A percentile compares a stretch with the other conserved stretches of the same genome.
phyloP scores from a whole-genome alignment of 768 basidiomycete species.

The Tubosaeta sp. region DNA sequence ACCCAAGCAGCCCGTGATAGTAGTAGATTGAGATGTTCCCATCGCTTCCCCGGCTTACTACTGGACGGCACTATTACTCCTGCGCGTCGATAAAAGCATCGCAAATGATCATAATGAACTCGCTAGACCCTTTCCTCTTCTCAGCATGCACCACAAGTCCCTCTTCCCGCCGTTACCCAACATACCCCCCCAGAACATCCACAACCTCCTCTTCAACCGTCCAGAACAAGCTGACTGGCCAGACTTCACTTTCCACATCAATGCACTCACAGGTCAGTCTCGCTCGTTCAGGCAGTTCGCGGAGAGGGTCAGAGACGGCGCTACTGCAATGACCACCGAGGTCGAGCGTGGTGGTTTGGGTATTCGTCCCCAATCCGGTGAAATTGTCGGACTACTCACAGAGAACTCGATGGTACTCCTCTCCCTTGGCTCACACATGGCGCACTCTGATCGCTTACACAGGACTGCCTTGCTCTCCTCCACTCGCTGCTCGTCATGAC shows the following conservation, averaged over 20 bases:
- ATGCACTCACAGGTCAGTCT: constrained; percentile 47
- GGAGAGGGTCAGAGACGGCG: constrained; percentile 48
- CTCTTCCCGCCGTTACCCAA: constrained; percentile 50
- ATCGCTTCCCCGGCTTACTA: background rate
- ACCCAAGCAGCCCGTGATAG: no score
- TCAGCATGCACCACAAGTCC: constrained; percentile 54
- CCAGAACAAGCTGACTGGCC: constrained; percentile 53
- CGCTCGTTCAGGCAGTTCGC: constrained; percentile 47
- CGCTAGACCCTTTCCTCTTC: background rate
- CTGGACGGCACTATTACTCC: background rate
- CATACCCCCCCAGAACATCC: constrained; percentile 48
- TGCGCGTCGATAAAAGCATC: background rate
- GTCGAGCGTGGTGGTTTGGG: constrained; percentile 52
- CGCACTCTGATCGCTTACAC: background rate
- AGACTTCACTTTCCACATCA: constrained; percentile 53
- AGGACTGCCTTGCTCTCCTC: constrained; percentile 55
- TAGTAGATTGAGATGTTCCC: no score
- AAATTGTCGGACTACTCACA: constrained; percentile 67
- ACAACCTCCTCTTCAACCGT: constrained; percentile 51
- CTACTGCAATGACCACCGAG: constrained; percentile 53
- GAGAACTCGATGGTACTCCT: constrained; percentile 58
- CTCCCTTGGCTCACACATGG: background rate
- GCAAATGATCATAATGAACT: background rate
- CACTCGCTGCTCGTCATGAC: constrained; percentile 47
- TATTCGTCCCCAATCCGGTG: constrained; percentile 41